Conservation (phyloP, 768 basidiomycete species). For the Imleria badia region DNA sequence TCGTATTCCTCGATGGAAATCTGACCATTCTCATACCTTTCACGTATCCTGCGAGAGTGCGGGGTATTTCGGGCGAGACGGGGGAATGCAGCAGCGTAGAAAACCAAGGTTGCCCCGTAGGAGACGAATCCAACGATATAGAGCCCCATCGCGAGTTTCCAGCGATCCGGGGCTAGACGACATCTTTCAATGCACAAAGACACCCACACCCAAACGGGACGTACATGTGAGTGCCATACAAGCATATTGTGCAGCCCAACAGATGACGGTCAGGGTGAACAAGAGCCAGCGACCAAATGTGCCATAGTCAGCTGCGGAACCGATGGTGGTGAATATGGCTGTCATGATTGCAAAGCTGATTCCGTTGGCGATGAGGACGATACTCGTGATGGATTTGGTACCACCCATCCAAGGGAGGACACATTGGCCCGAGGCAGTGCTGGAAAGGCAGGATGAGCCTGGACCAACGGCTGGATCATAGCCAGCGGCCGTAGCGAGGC, state of each 20-base stretch:
- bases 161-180: conserved; percentile 55
- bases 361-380: conserved; percentile 77
- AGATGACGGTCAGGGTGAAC: conserved; percentile 66
- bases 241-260: conserved; percentile 79
- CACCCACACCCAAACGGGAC: conserved; percentile 15
- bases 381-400: conserved; percentile 69
- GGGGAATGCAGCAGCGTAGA: conserved; percentile 77
- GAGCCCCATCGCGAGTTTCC: conserved; percentile 74
- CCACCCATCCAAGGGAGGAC: conserved; percentile 78
- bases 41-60: conserved; percentile 53
- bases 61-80: conserved; percentile 77
- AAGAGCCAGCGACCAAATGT: conserved; percentile 76
- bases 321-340: conserved; percentile 75
- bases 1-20: conserved; percentile 66
- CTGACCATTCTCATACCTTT: conserved; percentile 58
- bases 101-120: conserved; percentile 80
- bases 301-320: conserved; percentile 38
- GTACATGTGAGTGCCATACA: conserved; percentile 70
- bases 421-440: conserved; percentile 63
- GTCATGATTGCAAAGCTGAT: conserved; percentile 82
- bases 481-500: conserved; percentile 67
- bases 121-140: conserved; percentile 79
- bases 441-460: conserved; percentile 62
- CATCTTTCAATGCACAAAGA: neutral
- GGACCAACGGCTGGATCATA: conserved; percentile 69